These are phyloP conservation scores for Populus deltoides DNA, from an alignment of 345 rosid genomes.

Conservation along the genomic window DNA sequence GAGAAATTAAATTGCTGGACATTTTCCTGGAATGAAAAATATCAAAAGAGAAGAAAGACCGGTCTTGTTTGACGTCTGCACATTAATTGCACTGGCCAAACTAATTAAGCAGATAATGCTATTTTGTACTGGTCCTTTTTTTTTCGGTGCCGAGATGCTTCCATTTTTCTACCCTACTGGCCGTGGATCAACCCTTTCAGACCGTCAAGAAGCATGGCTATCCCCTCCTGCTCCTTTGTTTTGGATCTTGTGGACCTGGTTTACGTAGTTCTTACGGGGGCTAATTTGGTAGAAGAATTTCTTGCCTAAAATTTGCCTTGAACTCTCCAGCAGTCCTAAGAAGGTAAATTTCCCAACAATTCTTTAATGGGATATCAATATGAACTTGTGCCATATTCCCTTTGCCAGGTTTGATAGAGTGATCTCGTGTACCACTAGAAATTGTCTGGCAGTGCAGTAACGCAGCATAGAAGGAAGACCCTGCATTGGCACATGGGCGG, in stretches of 20 bases:
- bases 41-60: background rate
- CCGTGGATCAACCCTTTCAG: background rate
- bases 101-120: background rate
- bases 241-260: background rate
- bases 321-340: background rate
- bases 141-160: background rate
- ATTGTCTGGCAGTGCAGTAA: background rate
- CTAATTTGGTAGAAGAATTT: background rate
- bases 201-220: background rate
- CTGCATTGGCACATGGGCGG: conserved; percentile 12
- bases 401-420: background rate
- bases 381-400: background rate
- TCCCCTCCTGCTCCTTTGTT: background rate
- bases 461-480: background rate
- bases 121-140: background rate
- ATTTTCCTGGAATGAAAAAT: background rate
- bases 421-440: background rate
- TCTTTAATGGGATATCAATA: background rate
- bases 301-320: conserved; percentile 7
- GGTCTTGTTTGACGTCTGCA: background rate
- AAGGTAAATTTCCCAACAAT: background rate
- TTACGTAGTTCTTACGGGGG: background rate
- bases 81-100: background rate
- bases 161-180: background rate
- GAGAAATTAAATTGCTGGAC: background rate